Evolutionary conservation across 768 basidiomycete species (phyloP), one percentile per base, ranked within the genome.

Genomic region (Leccinum barrowsii): DNA sequence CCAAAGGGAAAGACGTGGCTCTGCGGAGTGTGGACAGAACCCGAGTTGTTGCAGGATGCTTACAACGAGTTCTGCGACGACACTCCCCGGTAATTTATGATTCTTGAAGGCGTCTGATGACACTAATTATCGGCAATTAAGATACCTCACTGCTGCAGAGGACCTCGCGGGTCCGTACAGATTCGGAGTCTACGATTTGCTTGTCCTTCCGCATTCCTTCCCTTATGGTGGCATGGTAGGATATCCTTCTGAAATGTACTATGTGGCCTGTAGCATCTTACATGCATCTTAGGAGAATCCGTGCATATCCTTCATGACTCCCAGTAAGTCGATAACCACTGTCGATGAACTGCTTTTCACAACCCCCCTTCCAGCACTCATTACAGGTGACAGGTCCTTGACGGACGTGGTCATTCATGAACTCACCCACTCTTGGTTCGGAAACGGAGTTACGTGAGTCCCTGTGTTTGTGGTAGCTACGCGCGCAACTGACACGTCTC

Each of bases 321-420:
- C 94, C 1, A 94, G 90, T 90, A 64, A 58, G 82, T 67, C 2
- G 1, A 35, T 51, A 22, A 5, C 28, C 24, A 28, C 15, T 22
- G 12, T 37, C n/a, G 11, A 34, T 4, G 0, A 7, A 30, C 5
- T n/a, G 0, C 7, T 17, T 21, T 40, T 42, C 17, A 26, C 21
- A 13, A 40, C 6, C 13, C 3, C 15, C 15, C 7, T 15, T 52
- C 17, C 50, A 85, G 91, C 93, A 3, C 79, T 97, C 5, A 77
- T 98, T 47, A 85, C 94, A 5, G 92, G 93, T 0, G 96, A 98
- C 70, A 83, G 90, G 37, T 82, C 85, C 5, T 77, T 94, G 10
- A 92, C 93, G 7, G 92, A 95, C 68, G 92, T 96, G 12, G 86
- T 94, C 12, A 90, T 93, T 0, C 90, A 96, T 74, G 93, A 94